A percentile compares a stretch with the other conserved stretches of the same genome.
These are phyloP conservation scores for Hevea brasiliensis DNA, from an alignment of 345 rosid genomes.

Conservation along the genomic window DNA sequence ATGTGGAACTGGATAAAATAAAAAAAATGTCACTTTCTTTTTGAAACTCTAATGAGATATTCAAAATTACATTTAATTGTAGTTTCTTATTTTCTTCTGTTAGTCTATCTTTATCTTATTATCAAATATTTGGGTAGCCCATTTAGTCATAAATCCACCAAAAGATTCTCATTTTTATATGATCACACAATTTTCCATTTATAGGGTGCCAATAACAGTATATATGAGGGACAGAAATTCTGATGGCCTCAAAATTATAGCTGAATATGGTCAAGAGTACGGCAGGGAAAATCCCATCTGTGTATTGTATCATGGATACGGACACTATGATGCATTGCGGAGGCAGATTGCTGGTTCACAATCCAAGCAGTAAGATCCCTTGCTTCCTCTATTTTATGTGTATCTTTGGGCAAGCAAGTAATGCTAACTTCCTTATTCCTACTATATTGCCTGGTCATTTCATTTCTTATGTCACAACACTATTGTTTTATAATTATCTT, in stretches of 20 bases:
- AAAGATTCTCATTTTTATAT: neutral
- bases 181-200: neutral
- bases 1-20: neutral
- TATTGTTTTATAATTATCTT: neutral
- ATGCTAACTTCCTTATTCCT: neutral
- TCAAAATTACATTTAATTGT: neutral
- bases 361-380: constrained; percentile 42
- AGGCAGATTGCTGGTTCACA: constrained; percentile 19
- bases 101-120: neutral
- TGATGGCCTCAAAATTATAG: constrained; percentile 44
- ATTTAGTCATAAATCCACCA: neutral
- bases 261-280: constrained; percentile 67
- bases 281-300: constrained; percentile 51
- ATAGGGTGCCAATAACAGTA: constrained; percentile 58
- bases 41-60: neutral
- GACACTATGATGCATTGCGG: constrained; percentile 59
- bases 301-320: constrained; percentile 59
- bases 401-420: neutral
- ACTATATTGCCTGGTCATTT: neutral
- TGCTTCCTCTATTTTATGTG: constrained; percentile 1
- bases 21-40: neutral
- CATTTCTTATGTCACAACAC: neutral
- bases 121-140: neutral
- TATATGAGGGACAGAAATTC: constrained; percentile 47
- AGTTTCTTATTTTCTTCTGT: neutral